Conservation (phyloP, 768 basidiomycete species). For the Tricholoma furcatifolium region DNA sequence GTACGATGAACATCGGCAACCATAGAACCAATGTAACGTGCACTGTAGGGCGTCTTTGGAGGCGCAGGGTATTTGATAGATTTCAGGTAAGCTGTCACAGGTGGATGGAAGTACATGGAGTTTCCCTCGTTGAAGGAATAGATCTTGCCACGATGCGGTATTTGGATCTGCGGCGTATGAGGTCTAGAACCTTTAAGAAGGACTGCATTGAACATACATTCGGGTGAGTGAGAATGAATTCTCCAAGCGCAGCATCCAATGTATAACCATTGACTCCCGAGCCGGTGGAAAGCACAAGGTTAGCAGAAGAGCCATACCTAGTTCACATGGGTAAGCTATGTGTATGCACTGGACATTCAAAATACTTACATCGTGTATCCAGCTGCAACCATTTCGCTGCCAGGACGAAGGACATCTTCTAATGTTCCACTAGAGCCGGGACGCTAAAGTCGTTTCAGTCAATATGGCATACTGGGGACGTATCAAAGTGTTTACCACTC, state of each 20-base stretch:
- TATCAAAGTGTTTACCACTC: slow-evolving; percentile 57
- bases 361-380: slow-evolving; percentile 88
- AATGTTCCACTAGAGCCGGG: slow-evolving; percentile 78
- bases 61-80: slow-evolving; percentile 87
- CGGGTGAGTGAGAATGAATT: slow-evolving; percentile 98
- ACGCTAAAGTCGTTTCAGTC: slow-evolving; percentile 39
- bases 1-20: slow-evolving; percentile 98
- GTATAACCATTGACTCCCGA: slow-evolving; percentile 98
- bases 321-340: slow-evolving; percentile 2
- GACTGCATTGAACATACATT: slow-evolving; percentile 49
- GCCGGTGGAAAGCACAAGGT: slow-evolving; percentile 93
- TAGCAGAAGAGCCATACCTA: slow-evolving; percentile 90
- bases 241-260: slow-evolving; percentile 90
- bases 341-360: neutral
- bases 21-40: slow-evolving; percentile 97
- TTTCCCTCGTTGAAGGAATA: slow-evolving; percentile 99
- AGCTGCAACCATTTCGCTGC: slow-evolving; percentile 95
- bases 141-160: slow-evolving; percentile 94
- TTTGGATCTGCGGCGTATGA: slow-evolving; percentile 64
- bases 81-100: slow-evolving; percentile 78
- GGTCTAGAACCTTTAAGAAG: slow-evolving; percentile 1
- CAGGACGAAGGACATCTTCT: slow-evolving; percentile 88
- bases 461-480: neutral
- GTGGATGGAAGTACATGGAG: slow-evolving; percentile 87
- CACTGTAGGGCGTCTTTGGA: slow-evolving; percentile 83